A percentile compares a stretch with the other conserved stretches of the same genome.
phyloP scores from a whole-genome alignment of 2,329 filamentous ascomycete species.

The Amauroascus niger region DNA sequence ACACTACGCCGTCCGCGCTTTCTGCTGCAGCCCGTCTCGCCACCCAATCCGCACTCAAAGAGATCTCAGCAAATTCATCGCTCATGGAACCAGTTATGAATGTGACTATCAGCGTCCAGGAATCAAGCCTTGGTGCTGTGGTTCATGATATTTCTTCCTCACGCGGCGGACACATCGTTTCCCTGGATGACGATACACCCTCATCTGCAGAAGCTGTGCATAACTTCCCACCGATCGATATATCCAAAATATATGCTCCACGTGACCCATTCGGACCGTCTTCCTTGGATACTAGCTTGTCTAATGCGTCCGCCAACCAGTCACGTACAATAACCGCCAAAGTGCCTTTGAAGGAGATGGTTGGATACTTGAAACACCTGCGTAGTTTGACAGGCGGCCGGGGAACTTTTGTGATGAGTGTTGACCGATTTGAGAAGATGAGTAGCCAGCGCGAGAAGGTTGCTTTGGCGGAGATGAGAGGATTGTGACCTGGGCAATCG shows the following conservation, averaged over 20 bases:
- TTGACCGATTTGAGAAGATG: slow-evolving; percentile 63
- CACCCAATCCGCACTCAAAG: slow-evolving; percentile 58
- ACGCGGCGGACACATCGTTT: slow-evolving; percentile 63
- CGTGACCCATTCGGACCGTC: slow-evolving; percentile 64
- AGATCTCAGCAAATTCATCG: slow-evolving; percentile 47
- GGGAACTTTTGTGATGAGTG: slow-evolving; percentile 64
- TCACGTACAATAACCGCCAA: slow-evolving; percentile 65
- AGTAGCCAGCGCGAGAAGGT: slow-evolving; percentile 50
- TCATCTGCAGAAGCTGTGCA: slow-evolving; percentile 25
- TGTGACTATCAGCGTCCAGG: slow-evolving; percentile 75
- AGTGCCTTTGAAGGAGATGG: slow-evolving; percentile 92
- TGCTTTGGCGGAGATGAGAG: slow-evolving; percentile 41
- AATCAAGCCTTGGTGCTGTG: slow-evolving; percentile 67
- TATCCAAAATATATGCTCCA: slow-evolving; percentile 71
- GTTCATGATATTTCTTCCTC: slow-evolving; percentile 70
- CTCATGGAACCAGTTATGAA: slow-evolving; percentile 93
- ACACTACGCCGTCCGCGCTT: slow-evolving; percentile 56
- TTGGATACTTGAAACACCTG: slow-evolving; percentile 83
- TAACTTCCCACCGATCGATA: slow-evolving; percentile 49
- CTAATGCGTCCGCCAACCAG: slow-evolving; percentile 26
- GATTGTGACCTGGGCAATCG: slow-evolving; percentile 21
- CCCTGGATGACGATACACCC: slow-evolving; percentile 48
- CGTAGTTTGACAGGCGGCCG: slow-evolving; percentile 80
- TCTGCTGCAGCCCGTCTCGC: slow-evolving; percentile 60
- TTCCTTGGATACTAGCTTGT: slow-evolving; percentile 1